Evolutionary conservation across 2,329 filamentous ascomycete species (phyloP), one percentile per base, ranked within the genome.

Genomic region (Furcasterigmium sp.): DNA sequence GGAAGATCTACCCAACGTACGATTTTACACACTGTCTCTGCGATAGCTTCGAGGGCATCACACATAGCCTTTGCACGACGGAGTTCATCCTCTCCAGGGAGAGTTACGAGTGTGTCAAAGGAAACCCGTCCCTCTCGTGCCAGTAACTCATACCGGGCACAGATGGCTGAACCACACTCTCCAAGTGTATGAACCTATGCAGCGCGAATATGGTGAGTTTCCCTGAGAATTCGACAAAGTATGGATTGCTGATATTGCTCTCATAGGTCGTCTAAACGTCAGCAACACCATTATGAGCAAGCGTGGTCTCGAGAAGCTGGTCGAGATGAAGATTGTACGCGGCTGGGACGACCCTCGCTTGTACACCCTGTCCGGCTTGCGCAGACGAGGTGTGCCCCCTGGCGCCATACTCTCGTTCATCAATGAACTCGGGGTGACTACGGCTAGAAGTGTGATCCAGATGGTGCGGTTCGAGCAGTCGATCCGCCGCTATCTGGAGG

Each of bases 61-160:
- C 91, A 0, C 91, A 96, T 68, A 91, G 85, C 13, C 73, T 97
- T 15, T 97, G 91, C 62, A 97, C 93, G 0, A 91, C 87, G 2
- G 93, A 97, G 62, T 96, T 97, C 56, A 82, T 91, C 51, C 80
- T 87, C 41, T 85, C 87, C 18, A 74, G 91, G 46, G 84, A 87
- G 37, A 93, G 87, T 30, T 98, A 97, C 59, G 90, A 97, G 58
- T 97, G n/a, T n/a, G n/a, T n/a, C n/a, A n/a, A n/a, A n/a, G n/a
- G n/a, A n/a, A n/a, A n/a, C n/a, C n/a, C n/a, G n/a, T n/a, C n/a
- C n/a, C n/a, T n/a, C n/a, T n/a, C n/a, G n/a, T n/a, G n/a, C n/a
- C n/a, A n/a, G n/a, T n/a, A n/a, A n/a, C n/a, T n/a, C n/a, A n/a
- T n/a, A n/a, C n/a, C n/a, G n/a, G n/a, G n/a, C n/a, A n/a, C n/a